A percentile compares a stretch with the other conserved stretches of the same genome.
Conservation (phyloP, 345 rosid genomes). For the Odontarrhena argentea region DNA sequence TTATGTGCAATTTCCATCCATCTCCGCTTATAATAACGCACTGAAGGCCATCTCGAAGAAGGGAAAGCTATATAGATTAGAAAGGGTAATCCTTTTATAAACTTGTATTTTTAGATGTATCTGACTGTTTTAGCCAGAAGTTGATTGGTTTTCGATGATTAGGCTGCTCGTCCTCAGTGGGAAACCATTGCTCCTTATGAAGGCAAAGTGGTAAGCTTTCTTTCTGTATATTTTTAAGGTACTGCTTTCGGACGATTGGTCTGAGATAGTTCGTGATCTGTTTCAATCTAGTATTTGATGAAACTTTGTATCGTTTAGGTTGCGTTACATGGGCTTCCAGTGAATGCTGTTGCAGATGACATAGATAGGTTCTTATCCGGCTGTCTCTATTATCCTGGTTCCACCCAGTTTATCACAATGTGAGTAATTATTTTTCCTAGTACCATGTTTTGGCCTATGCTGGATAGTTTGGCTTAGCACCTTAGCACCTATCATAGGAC, state of each 20-base stretch:
- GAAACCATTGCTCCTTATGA: conserved; percentile 50
- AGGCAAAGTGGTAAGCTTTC: conserved; percentile 69
- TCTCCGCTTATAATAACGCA: conserved; percentile 47
- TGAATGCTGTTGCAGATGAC: conserved; percentile 53
- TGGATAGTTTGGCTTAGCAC: not conserved
- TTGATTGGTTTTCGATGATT: conserved; percentile 28
- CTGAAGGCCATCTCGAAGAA: conserved; percentile 44
- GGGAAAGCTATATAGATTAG: conserved; percentile 59
- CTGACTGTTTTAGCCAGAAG: not conserved
- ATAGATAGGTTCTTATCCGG: conserved; percentile 74
- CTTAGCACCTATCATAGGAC: not conserved
- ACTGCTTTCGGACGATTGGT: not conserved
- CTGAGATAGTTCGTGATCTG: not conserved
- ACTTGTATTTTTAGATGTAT: not conserved
- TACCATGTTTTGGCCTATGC: conserved; percentile 14
- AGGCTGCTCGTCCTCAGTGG: conserved; percentile 59
- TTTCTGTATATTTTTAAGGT: not conserved
- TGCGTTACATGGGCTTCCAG: conserved; percentile 64
- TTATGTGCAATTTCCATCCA: conserved; percentile 60
- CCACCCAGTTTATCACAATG: conserved; percentile 48
- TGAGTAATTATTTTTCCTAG: conserved; percentile 35
- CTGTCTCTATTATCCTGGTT: conserved; percentile 57
- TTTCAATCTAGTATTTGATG: not conserved
- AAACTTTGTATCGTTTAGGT: conserved; percentile 44
- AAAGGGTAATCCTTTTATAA: conserved; percentile 50